phyloP scores from a whole-genome alignment of 2,329 filamentous ascomycete species.

The Fusarium guadeloupense region DNA sequence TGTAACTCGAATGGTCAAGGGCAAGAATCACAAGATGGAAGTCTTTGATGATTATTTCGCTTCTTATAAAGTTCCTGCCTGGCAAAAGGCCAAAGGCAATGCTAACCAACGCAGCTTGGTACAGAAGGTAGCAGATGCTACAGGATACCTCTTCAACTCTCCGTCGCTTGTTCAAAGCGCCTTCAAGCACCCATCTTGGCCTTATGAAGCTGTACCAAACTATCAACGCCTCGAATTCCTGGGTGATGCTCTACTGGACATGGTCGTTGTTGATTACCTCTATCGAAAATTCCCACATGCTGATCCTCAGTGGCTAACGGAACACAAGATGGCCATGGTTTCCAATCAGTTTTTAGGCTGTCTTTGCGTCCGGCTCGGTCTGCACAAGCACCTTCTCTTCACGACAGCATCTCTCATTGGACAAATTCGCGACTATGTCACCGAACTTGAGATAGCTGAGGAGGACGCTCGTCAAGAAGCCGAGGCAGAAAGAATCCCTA shows the following conservation, averaged over 20 bases:
- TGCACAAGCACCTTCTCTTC: conserved; percentile 76
- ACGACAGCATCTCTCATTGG: conserved; percentile 55
- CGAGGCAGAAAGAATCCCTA: conserved; percentile 42
- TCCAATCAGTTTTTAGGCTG: conserved; percentile 93
- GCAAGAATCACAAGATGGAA: conserved; percentile 73
- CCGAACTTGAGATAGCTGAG: conserved; percentile 63
- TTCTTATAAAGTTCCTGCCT: conserved; percentile 74
- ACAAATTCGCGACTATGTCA: conserved; percentile 64
- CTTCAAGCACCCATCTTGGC: conserved; percentile 88
- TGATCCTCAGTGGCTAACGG: conserved; percentile 95
- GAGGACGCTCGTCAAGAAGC: conserved; percentile 49
- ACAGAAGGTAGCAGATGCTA: conserved; percentile 66
- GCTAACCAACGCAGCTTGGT: conserved; percentile 76
- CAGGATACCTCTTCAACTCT: conserved; percentile 73
- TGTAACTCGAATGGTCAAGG: conserved; percentile 75
- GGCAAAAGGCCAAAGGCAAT: conserved; percentile 70
- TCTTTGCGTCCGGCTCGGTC: conserved; percentile 78
- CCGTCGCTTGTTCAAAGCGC: conserved; percentile 83
- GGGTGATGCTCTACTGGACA: conserved; percentile 87
- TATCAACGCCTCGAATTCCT: conserved; percentile 95
- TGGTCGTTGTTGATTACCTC: conserved; percentile 83
- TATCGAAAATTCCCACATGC: conserved; percentile 79
- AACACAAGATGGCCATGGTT: conserved; percentile 99
- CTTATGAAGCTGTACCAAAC: conserved; percentile 79
- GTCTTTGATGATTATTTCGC: conserved; percentile 78